These are phyloP conservation scores for Silene conica DNA, from an alignment of 148 eudicot species.

Conservation along the genomic window DNA sequence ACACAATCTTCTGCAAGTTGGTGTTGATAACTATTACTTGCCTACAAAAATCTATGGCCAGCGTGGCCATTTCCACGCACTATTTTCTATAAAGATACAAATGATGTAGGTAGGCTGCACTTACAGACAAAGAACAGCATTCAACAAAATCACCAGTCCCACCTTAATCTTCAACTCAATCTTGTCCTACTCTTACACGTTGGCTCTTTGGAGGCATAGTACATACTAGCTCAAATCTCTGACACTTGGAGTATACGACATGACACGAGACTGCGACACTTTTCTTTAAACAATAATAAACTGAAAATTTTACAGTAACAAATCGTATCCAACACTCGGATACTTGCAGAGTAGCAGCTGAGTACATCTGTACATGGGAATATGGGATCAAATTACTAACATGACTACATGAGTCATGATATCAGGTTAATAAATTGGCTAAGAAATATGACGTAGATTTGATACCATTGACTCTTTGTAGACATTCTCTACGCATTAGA, in stretches of 20 bases:
- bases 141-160: constrained; percentile 4
- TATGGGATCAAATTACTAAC: background rate
- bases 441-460: background rate
- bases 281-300: no score
- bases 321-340: no score
- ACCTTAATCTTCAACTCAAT: background rate
- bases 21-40: background rate
- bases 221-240: background rate
- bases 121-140: constrained; percentile 9
- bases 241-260: no score
- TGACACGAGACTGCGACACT: no score
- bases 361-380: no score
- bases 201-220: background rate
- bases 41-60: constrained; percentile 8
- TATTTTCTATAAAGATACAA: constrained; percentile 12
- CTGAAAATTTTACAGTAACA: no score
- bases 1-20: constrained; percentile 20
- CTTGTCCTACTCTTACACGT: constrained; percentile 2
- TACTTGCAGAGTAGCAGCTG: no score
- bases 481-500: no score
- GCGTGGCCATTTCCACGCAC: constrained; percentile 12
- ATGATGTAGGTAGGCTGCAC: constrained; percentile 11
- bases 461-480: no score
- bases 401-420: background rate
- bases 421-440: background rate